Conservation (phyloP, 2,329 filamentous ascomycete species). For the Penicillium olsonii region DNA sequence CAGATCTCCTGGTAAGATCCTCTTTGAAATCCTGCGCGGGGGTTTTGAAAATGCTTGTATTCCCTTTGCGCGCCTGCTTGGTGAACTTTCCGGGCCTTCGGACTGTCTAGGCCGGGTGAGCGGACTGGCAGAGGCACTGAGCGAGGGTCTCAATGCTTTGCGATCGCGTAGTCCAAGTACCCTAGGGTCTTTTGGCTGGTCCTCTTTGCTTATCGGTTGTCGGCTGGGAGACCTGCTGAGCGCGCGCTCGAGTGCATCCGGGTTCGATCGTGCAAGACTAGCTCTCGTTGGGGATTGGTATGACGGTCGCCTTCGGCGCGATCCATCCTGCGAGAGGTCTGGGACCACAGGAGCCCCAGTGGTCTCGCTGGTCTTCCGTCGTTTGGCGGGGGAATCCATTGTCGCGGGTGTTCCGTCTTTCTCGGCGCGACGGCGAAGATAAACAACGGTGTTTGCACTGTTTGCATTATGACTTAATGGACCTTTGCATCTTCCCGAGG, state of each 20-base stretch:
- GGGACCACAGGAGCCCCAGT: slow-evolving; percentile 48
- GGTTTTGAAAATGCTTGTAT: slow-evolving; percentile 40
- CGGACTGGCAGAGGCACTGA: slow-evolving; percentile 32
- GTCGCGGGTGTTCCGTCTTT: slow-evolving; percentile 31
- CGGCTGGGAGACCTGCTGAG: slow-evolving; percentile 42
- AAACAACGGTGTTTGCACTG: slow-evolving; percentile 37
- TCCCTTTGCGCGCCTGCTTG: slow-evolving; percentile 31
- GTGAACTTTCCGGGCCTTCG: slow-evolving; percentile 21
- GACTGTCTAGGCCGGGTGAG: slow-evolving; percentile 16
- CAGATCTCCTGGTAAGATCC: slow-evolving; percentile 33
- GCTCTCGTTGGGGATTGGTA: slow-evolving; percentile 69
- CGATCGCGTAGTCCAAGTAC: slow-evolving; percentile 37
- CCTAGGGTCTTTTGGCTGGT: slow-evolving; percentile 19
- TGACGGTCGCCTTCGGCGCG: slow-evolving; percentile 51
- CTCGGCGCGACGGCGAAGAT: slow-evolving; percentile 28
- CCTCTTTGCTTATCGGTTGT: slow-evolving; percentile 23
- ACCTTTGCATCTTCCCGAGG: slow-evolving; percentile 11
- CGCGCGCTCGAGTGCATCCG: slow-evolving; percentile 56
- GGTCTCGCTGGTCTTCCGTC: slow-evolving; percentile 63
- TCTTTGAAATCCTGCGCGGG: slow-evolving; percentile 37
- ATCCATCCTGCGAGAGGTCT: slow-evolving; percentile 25
- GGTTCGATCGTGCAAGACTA: slow-evolving; percentile 63
- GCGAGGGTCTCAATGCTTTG: slow-evolving; percentile 40
- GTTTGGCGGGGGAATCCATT: slow-evolving; percentile 60
- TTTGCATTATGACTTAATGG: slow-evolving; percentile 35